phyloP scores from a whole-genome alignment of 2,329 filamentous ascomycete species.

The Diaporthe sp. region DNA sequence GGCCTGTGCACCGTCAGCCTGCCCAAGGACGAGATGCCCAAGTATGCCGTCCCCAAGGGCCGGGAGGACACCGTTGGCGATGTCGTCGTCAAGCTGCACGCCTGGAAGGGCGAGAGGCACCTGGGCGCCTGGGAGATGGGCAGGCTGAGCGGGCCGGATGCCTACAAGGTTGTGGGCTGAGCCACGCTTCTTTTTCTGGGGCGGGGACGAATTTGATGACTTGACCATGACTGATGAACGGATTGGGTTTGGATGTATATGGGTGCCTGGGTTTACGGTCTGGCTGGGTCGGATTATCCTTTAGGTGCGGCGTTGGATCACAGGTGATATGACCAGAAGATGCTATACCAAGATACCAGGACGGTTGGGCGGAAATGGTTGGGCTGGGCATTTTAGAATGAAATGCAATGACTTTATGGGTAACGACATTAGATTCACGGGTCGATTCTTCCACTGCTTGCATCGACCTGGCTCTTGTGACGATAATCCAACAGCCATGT shows the following conservation, averaged over 20 bases:
- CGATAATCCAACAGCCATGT: not conserved
- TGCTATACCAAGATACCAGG: conserved; percentile 18
- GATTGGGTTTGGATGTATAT: not conserved
- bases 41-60: conserved; percentile 16
- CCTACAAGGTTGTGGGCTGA: conserved; percentile 29
- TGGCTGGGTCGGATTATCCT: not conserved
- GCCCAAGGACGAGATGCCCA: conserved; percentile 34
- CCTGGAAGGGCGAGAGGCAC: conserved; percentile 42
- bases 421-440: not conserved
- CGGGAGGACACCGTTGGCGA: conserved; percentile 9
- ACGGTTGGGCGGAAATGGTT: not conserved
- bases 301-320: conserved; percentile 1
- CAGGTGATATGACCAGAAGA: not conserved
- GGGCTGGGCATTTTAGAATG: not conserved
- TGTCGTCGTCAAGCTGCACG: conserved; percentile 41
- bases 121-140: conserved; percentile 42
- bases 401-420: not conserved
- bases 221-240: conserved; percentile 3
- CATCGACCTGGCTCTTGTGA: not conserved
- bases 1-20: conserved; percentile 39
- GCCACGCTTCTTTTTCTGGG: not conserved
- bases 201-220: not conserved
- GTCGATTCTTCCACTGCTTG: not conserved
- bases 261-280: not conserved
- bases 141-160: conserved; percentile 36